Evolutionary conservation across 2,329 filamentous ascomycete genomes (phyloP), one percentile per base, ranked within the genome.

Genomic region (Colletotrichum tanaceti): DNA sequence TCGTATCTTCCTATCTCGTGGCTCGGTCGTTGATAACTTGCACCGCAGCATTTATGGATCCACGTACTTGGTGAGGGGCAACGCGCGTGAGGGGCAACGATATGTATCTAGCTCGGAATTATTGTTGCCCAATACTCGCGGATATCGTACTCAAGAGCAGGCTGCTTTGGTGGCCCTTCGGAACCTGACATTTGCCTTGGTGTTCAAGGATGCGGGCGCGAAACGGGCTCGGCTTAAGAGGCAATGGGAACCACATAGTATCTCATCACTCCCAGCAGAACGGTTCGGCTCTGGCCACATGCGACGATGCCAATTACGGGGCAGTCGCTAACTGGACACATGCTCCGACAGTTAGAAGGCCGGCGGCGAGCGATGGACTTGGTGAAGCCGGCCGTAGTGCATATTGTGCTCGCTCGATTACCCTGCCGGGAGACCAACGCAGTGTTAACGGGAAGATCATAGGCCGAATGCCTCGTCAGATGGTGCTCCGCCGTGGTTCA

Each of bases 391-490:
- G 49, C 43, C 20, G 49, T 52, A 43, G 38, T 38, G 28, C 50
- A 41, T 52, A 7, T 50, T 52, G 55, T 52, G 43, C 50, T 50
- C 43, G 32, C 47, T 44, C 47, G 32, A 20, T 67, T 44, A 39
- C 57, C 44, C 58, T 22, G 52, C 28, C 53, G 55, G 62, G 49
- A 22, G 62, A 14, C 5, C 28, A 38, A n/a, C 35, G 16, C 52
- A 43, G 64, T 39, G 63, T 49, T 65, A 55, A 69, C 24, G 60
- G 68, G 57, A 54, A 53, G 65, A 70, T 65, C 68, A 70, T 70
- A 70, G 65, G 52, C 58, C 65, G 65, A 58, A 46, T 68, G 41
- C 46, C 39, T 65, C 65, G 60, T 46, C 65, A 69, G 64, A 70
- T 69, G 61, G 65, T 60, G 59, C 65, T 70, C 61, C 65, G 49